Evolutionary conservation across 768 basidiomycete genomes (phyloP), one percentile per base, ranked within the genome.

Genomic region (Pholiota microspora): DNA sequence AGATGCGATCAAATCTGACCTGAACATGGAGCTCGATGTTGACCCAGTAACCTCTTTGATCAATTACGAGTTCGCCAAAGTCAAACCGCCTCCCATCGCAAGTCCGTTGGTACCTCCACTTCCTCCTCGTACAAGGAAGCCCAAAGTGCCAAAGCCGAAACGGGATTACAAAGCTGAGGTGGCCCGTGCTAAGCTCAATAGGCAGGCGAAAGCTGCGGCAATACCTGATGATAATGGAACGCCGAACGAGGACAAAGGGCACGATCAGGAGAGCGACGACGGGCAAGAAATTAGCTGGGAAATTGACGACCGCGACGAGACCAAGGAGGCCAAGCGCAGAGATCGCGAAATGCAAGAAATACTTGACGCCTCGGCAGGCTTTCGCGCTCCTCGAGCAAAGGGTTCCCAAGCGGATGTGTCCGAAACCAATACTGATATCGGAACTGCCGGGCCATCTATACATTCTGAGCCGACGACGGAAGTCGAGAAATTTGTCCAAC

Each of bases 31-130:
- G 35, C 69, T 92, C 4, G 62, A 78, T 45, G 67, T 77, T 2
- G 76, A 81, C 21, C 88, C 90, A 0, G 68, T 95, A 23, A 71
- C 76, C 0, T 85, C 88, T 0, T 68, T 97, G 8, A 83, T 94
- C 65, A 72, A 72, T 57, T 89, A 82, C 56, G 88, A 89, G 55
- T 65, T 92, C 13, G 84, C 81, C 2, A 76, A 73, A 46, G 67
- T 77, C 18, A 89, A 85, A 58, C 84, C 82, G 2, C 82, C 81
- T 0, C 83, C 86, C 0, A 42, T 50, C n/a, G 7, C 53, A 32
- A 36, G 59, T 53, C 82, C 86, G 0, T 79, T 82, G 0, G 80
- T 82, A 1, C 72, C 80, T 7, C 67, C 69, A 0, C 68, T 68
- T n/a, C 65, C 66, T 18, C 72, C 75, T 1, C 69, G 71, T 46